phyloP scores from a whole-genome alignment of 2,329 filamentous ascomycete genomes.

The Didymella pomorum region DNA sequence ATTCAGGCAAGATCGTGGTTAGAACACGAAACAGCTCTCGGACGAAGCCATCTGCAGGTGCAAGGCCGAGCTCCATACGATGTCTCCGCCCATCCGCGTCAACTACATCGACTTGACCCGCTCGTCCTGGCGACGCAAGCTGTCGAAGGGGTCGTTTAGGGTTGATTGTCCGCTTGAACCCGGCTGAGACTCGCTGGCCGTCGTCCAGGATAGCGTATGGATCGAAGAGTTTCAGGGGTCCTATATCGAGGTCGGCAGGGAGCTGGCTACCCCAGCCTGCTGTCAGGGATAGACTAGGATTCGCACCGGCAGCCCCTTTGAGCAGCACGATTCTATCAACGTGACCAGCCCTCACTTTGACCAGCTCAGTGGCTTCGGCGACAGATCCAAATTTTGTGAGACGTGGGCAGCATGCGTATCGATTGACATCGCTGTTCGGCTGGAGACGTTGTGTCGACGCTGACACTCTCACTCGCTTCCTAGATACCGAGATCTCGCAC shows the following conservation, averaged over 20 bases:
- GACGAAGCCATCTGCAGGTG: conserved; percentile 39
- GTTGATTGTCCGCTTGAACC: conserved; percentile 44
- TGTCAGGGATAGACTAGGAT: conserved; percentile 39
- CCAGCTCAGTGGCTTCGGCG: conserved; percentile 37
- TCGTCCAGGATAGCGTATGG: conserved; percentile 43
- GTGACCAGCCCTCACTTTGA: conserved; percentile 44
- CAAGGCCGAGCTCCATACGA: conserved; percentile 42
- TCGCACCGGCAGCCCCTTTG: conserved; percentile 24
- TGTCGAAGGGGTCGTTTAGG: conserved; percentile 32
- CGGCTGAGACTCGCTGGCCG: conserved; percentile 42
- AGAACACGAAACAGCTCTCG: conserved; percentile 45
- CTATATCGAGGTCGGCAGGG: conserved; percentile 38
- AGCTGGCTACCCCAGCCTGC: conserved; percentile 51
- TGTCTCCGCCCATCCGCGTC: conserved; percentile 46
- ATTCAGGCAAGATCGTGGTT: conserved; percentile 45
- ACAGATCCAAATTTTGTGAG: conserved; percentile 40
- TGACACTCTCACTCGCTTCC: conserved; percentile 45
- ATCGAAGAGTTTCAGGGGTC: conserved; percentile 44
- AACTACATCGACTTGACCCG: conserved; percentile 42
- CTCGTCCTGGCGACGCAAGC: conserved; percentile 36
- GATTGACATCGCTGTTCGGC: conserved; percentile 31
- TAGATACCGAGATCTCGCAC: conserved; percentile 47
- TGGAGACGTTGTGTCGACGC: conserved; percentile 40
- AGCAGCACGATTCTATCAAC: conserved; percentile 45
- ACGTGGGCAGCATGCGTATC: conserved; percentile 48